Conservation (phyloP, 768 basidiomycete species). For the Trametes coccinea region DNA sequence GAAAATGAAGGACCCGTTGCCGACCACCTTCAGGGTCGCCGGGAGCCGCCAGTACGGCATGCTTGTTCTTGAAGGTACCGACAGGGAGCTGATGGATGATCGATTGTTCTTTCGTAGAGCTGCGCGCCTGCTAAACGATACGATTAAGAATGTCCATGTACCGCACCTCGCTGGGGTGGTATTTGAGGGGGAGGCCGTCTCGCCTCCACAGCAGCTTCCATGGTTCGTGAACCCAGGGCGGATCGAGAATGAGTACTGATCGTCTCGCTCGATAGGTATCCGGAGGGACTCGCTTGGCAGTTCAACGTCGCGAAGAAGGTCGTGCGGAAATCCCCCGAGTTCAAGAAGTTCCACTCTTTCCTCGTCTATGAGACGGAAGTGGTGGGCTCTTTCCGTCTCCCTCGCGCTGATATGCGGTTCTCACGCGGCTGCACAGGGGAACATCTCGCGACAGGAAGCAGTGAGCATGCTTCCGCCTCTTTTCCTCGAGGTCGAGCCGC, state of each 20-base stretch:
- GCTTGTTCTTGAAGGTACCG: not conserved
- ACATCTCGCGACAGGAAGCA: constrained; percentile 93
- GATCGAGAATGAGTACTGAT: too few species aligned
- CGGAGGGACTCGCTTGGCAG: constrained; percentile 94
- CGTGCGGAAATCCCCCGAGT: constrained; percentile 83
- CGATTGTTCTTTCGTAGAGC: constrained; percentile 40
- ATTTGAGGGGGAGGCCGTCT: constrained; percentile 74
- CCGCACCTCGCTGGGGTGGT: constrained; percentile 69
- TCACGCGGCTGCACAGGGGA: constrained; percentile 58
- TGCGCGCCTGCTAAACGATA: constrained; percentile 73
- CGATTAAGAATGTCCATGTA: constrained; percentile 76
- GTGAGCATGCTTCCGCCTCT: constrained; percentile 99
- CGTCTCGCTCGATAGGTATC: constrained; percentile 63
- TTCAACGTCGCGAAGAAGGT: constrained; percentile 89
- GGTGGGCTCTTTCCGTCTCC: constrained; percentile 45
- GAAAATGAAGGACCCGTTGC: constrained; percentile 67
- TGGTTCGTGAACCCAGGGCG: constrained; percentile 54
- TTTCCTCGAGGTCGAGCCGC: constrained; percentile 90
- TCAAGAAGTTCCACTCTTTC: constrained; percentile 94
- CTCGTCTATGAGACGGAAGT: constrained; percentile 98
- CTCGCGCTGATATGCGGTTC: too few species aligned
- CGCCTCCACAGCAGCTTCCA: constrained; percentile 79
- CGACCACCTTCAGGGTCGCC: constrained; percentile 92
- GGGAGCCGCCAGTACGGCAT: constrained; percentile 72
- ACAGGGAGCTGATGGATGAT: too few species aligned